Evolutionary conservation across 169 alveolate genomes (phyloP).

Genomic region (Cryptosporidium bovis): DNA sequence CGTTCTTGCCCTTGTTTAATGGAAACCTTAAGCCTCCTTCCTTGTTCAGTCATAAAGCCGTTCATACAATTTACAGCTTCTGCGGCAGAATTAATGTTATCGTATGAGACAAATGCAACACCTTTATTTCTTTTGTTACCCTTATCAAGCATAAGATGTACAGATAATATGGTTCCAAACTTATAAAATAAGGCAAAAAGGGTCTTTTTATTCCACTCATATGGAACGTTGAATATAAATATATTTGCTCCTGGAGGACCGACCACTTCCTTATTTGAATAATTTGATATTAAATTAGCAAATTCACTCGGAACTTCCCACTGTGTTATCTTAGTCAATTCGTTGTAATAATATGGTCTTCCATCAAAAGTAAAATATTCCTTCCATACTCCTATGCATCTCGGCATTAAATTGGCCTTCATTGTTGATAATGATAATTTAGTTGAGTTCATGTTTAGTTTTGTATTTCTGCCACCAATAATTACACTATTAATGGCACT

Average conservation of each 20-base stretch:
- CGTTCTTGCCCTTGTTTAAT: constrained; percentile 90
- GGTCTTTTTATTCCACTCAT: constrained; percentile 91
- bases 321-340: constrained; percentile 86
- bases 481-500: too few relatives aligned
- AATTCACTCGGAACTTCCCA: constrained; percentile 92
- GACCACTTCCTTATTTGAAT: constrained; percentile 76
- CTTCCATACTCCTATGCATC: constrained; percentile 87
- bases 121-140: constrained; percentile 90
- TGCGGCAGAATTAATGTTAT: constrained; percentile 87
- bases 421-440: constrained; percentile 16
- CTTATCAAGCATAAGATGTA: constrained; percentile 90
- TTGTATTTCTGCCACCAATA: too few relatives aligned
- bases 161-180: constrained; percentile 89
- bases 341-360: constrained; percentile 86
- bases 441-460: not conserved
- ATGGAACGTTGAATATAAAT: constrained; percentile 93
- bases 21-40: constrained; percentile 87
- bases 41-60: constrained; percentile 86
- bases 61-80: constrained; percentile 90
- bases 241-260: constrained; percentile 95
- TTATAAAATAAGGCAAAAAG: constrained; percentile 85
- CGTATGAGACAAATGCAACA: constrained; percentile 91
- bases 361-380: constrained; percentile 88
- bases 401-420: constrained; percentile 82
- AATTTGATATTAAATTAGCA: constrained; percentile 77